Evolutionary conservation across 148 eudicot genomes (phyloP), one percentile per base, ranked within the genome.

Genomic region (Cornus kousa): DNA sequence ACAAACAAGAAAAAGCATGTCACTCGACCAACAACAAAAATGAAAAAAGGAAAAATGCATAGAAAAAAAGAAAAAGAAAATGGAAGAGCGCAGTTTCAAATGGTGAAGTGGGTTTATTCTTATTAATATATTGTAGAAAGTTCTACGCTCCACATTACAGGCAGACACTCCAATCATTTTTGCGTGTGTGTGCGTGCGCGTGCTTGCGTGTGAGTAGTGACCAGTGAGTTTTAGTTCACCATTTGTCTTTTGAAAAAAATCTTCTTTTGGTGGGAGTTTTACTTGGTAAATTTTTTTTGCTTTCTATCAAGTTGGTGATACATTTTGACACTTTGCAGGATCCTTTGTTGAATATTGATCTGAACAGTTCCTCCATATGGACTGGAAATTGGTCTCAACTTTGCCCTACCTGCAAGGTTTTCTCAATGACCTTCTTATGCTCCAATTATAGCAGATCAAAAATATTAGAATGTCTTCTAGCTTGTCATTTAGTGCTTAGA

Each of bases 371-470:
- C 71, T 78, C 92, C 48, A 35, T 72, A 50, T 89, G 90, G 92
- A 87, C 66, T 11, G 92, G 91, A 78, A 88, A 88, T 77, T 91
- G 92, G 92, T 89, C 95, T 82, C 95, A 88, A 71, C 91, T 91
- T 67, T 91, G 95, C 69, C 95, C 95, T 70, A 91, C 92, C 68
- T 91, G 95, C 91, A 87, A 87, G 87, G 92, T 88, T 82, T 67
- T 68, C 70, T 66, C 71, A 35, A 50, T 11, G 19, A 55, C 57
- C 69, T 12, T 28, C 43, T 60, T 23, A 10, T 40, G 68, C 68
- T 55, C 14, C 43, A 33, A 39, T 67, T n/a, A 28, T 37, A 66
- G 35, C 13, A 19, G 33, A 81, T 43, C 13, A n/a, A 55, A 60
- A 40, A 55, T 24, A 19, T 67, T 13, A 55, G 5, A 53, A 3